Conservation (phyloP, 139 green algal species). For the Chlorella sp. region DNA sequence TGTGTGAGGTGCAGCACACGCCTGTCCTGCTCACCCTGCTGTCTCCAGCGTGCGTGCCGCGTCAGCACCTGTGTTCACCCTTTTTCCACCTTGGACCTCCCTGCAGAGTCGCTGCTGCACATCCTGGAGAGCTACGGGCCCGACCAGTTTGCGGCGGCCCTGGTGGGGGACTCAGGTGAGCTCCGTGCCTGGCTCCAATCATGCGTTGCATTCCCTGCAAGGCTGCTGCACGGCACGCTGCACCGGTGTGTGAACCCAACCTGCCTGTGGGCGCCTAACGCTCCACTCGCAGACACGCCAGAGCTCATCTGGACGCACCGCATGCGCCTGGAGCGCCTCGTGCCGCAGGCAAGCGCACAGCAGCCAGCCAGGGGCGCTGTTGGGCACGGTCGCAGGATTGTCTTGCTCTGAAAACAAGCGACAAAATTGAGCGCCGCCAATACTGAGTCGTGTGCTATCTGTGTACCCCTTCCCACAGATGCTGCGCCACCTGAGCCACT, state of each 20-base stretch:
- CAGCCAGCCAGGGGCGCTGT: background rate
- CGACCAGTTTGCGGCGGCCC: constrained; percentile 77
- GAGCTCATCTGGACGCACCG: constrained; percentile 94
- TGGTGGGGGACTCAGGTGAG: constrained; percentile 72
- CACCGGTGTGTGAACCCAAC: background rate
- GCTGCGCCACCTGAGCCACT: constrained; percentile 71
- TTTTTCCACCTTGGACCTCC: background rate
- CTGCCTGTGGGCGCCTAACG: background rate
- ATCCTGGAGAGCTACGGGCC: constrained; percentile 76
- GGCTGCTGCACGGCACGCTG: no score
- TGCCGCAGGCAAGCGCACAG: constrained; percentile 62
- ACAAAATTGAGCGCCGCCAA: no score
- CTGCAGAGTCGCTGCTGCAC: constrained; percentile 87
- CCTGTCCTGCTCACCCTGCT: background rate
- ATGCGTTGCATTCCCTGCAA: no score
- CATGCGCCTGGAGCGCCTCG: constrained; percentile 84
- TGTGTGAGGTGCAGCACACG: background rate
- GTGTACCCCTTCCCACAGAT: no score
- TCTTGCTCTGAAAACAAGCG: no score
- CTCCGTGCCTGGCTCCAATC: no score
- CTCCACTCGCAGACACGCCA: constrained; percentile 69
- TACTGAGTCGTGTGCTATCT: no score
- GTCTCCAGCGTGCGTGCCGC: background rate
- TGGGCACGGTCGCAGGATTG: no score
- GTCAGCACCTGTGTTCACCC: background rate